These are phyloP conservation scores for Mucor lusitanicus DNA, from an alignment of 371 early-diverging fungal species.

Conservation along the genomic window DNA sequence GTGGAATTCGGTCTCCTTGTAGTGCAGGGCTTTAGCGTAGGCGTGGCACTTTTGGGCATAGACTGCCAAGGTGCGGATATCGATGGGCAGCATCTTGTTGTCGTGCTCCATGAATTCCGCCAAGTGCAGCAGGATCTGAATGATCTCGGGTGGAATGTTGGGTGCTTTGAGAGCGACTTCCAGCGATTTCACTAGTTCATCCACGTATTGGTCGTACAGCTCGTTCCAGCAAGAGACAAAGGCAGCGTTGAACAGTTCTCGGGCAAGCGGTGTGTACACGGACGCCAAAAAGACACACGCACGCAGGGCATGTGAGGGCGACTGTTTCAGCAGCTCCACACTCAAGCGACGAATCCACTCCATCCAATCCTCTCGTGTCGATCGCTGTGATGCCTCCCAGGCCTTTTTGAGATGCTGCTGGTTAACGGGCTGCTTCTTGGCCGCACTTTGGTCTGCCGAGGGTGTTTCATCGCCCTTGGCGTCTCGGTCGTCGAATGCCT, in stretches of 20 bases:
- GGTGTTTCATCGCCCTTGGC: slow-evolving; percentile 50
- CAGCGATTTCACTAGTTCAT: slow-evolving; percentile 85
- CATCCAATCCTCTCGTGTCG: slow-evolving; percentile 94
- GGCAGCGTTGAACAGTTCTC: slow-evolving; percentile 95
- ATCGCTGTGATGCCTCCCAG: slow-evolving; percentile 91
- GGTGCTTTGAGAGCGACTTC: slow-evolving; percentile 86
- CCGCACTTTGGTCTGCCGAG: slow-evolving; percentile 54
- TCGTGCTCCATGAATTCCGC: slow-evolving; percentile 99
- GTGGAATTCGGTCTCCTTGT: slow-evolving; percentile 96
- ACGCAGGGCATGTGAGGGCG: slow-evolving; percentile 93
- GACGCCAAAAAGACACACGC: slow-evolving; percentile 89
- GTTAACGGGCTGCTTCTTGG: slow-evolving; percentile 83
- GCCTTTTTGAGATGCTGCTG: slow-evolving; percentile 87
- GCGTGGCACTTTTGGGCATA: slow-evolving; percentile 96
- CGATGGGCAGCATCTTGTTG: slow-evolving; percentile 93
- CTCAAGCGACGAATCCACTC: slow-evolving; percentile 94
- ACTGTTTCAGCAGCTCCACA: slow-evolving; percentile 93
- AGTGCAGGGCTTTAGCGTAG: slow-evolving; percentile 94
- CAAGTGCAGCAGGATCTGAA: slow-evolving; percentile 89
- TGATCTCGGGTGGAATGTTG: slow-evolving; percentile 90
- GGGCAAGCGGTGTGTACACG: slow-evolving; percentile 81
- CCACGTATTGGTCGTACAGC: slow-evolving; percentile 88
- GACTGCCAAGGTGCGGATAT: slow-evolving; percentile 84
- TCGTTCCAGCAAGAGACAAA: slow-evolving; percentile 98
- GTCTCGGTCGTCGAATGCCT: slow-evolving; percentile 46